phyloP scores from a whole-genome alignment of 257 asterid species.

The Echites panduratus region DNA sequence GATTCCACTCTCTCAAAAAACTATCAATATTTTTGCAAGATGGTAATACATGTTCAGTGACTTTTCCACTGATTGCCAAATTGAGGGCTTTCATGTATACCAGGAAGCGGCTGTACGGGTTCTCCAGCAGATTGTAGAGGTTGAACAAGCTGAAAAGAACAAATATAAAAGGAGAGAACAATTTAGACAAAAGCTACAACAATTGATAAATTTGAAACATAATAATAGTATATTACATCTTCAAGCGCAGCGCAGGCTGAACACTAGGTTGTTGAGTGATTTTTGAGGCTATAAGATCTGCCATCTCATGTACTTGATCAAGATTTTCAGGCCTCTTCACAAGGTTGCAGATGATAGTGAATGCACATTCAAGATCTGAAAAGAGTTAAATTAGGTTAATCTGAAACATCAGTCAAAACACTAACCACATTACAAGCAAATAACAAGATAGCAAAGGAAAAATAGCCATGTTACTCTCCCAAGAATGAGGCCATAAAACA shows the following conservation, averaged over 20 bases:
- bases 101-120: constrained; percentile 75
- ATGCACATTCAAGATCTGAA: constrained; percentile 86
- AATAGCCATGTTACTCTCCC: not conserved
- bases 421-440: not conserved
- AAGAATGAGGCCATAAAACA: not conserved
- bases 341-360: constrained; percentile 79
- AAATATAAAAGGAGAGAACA: not conserved
- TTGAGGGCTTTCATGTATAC: constrained; percentile 88
- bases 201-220: constrained; percentile 3
- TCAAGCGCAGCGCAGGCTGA: constrained; percentile 72
- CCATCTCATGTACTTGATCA: constrained; percentile 72
- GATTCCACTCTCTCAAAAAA: constrained; percentile 76
- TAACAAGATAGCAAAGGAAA: not conserved
- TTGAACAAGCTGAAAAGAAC: constrained; percentile 57
- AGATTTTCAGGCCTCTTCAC: constrained; percentile 71
- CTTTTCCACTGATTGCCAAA: constrained; percentile 69
- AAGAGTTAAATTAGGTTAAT: constrained; percentile 8
- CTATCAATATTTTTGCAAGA: constrained; percentile 70
- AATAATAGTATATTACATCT: constrained; percentile 43
- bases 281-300: constrained; percentile 73
- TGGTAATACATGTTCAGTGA: constrained; percentile 67
- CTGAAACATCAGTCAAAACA: not conserved
- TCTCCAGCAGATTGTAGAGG: constrained; percentile 88
- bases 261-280: constrained; percentile 66
- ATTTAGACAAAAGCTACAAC: constrained; percentile 16